Evolutionary conservation across 495 filamentous ascomycete species (phyloP).

Genomic region (Cairneyella variabilis): DNA sequence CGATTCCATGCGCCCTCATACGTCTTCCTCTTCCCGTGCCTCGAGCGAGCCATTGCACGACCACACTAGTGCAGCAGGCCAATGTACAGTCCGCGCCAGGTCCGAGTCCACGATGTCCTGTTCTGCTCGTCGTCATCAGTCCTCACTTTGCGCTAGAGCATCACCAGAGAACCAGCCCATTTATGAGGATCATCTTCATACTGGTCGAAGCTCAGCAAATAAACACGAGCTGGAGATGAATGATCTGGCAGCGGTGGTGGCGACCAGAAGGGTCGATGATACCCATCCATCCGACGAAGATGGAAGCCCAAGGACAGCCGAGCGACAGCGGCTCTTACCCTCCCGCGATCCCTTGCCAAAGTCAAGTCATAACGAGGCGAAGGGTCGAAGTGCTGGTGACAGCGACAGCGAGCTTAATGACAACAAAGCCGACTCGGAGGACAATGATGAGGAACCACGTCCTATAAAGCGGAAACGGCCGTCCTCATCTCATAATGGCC

Average conservation of each 20-base stretch:
- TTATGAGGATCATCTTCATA: slow-evolving; percentile 10
- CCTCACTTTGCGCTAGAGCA: slow-evolving; percentile 3
- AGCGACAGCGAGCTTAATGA: slow-evolving; percentile 11
- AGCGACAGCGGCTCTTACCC: too few species aligned
- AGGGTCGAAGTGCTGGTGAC: background rate
- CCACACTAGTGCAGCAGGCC: slow-evolving; percentile 11
- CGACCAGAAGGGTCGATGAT: background rate
- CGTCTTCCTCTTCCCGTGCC: slow-evolving; percentile 5
- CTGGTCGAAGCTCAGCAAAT: slow-evolving; percentile 5
- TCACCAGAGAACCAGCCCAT: slow-evolving; percentile 15
- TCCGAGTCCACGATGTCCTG: slow-evolving; percentile 12
- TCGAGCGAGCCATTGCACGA: slow-evolving; percentile 19
- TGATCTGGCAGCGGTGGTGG: background rate
- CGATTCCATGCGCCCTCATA: slow-evolving; percentile 9
- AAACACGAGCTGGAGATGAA: slow-evolving; percentile 6
- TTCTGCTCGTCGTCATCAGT: slow-evolving; percentile 1
- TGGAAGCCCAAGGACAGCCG: background rate
- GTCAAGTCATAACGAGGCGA: slow-evolving; percentile 5
- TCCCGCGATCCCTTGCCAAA: background rate
- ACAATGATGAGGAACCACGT: slow-evolving; percentile 13
- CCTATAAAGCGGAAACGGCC: slow-evolving; percentile 16
- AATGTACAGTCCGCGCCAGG: slow-evolving; percentile 9
- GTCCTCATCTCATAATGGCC: slow-evolving; percentile 12
- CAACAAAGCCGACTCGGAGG: background rate
- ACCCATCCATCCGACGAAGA: slow-evolving; percentile 5